Conservation (phyloP, 176 grass and related monocot species). For the Oryza rufipogon region DNA sequence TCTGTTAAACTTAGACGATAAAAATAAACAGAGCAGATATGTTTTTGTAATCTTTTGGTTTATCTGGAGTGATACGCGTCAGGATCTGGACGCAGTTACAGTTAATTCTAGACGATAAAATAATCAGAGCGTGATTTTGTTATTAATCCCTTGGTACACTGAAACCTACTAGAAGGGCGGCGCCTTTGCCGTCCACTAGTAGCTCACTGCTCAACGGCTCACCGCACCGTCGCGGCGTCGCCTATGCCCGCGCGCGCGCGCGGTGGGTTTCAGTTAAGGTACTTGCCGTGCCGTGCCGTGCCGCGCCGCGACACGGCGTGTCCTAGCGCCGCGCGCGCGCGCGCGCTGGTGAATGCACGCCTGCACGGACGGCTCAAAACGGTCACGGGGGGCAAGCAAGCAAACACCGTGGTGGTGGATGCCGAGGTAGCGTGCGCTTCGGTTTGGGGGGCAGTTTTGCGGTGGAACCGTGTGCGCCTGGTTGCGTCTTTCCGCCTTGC, state of each 20-base stretch:
- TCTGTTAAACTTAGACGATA: too few species aligned
- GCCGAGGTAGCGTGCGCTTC: too few species aligned
- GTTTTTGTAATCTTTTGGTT: background rate
- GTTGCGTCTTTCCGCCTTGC: too few species aligned
- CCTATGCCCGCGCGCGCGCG: background rate
- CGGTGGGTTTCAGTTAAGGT: background rate
- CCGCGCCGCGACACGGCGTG: background rate
- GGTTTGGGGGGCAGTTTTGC: too few species aligned
- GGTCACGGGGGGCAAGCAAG: too few species aligned
- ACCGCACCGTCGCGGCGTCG: background rate
- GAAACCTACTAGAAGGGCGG: conserved; percentile 30
- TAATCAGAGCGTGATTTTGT: background rate
- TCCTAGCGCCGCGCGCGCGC: background rate
- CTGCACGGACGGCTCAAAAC: too few species aligned
- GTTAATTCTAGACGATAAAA: background rate
- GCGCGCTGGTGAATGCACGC: too few species aligned
- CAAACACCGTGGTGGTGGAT: too few species aligned
- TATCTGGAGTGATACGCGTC: too few species aligned
- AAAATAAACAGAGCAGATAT: too few species aligned
- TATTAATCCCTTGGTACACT: background rate
- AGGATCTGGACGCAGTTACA: too few species aligned
- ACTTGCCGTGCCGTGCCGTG: conserved; percentile 4
- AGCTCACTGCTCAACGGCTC: background rate
- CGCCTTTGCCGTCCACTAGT: background rate
- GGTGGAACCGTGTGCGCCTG: too few species aligned